Evolutionary conservation across 1,284 basidiomycete species (phyloP).

Genomic region (Apiotrichum sp.): DNA sequence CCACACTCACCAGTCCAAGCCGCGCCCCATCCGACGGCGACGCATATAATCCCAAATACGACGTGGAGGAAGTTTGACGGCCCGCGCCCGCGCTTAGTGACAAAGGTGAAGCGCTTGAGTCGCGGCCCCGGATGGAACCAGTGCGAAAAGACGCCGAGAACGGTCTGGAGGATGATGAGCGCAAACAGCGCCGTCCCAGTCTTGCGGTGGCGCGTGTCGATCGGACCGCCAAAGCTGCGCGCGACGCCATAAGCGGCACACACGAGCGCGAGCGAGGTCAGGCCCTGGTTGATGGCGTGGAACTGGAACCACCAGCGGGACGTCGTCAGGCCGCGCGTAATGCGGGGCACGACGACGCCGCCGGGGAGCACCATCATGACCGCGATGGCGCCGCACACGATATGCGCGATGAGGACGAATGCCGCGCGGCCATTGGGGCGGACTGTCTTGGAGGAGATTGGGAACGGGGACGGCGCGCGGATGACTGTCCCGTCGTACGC

Average conservation of each 20-base stretch:
- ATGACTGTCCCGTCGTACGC: neutral
- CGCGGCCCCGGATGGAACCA: constrained; percentile 28
- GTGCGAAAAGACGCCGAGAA: constrained; percentile 58
- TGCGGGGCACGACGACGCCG: constrained; percentile 58
- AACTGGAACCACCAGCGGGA: constrained; percentile 54
- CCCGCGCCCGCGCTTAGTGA: constrained; percentile 26
- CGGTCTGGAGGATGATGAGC: constrained; percentile 57
- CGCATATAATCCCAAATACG: constrained; percentile 23
- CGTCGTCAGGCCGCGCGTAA: constrained; percentile 53
- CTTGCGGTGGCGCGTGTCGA: constrained; percentile 53
- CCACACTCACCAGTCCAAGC: constrained; percentile 29
- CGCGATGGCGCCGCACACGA: constrained; percentile 52
- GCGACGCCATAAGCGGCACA: constrained; percentile 49
- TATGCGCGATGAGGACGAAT: constrained; percentile 53
- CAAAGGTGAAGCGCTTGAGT: constrained; percentile 10
- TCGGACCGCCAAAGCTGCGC: constrained; percentile 11
- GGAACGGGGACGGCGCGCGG: neutral
- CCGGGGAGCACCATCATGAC: constrained; percentile 58
- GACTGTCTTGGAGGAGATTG: neutral
- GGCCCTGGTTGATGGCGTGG: constrained; percentile 53
- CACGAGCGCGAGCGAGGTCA: constrained; percentile 55
- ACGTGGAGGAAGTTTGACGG: constrained; percentile 35
- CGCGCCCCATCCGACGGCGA: constrained; percentile 28
- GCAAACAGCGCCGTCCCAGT: constrained; percentile 58
- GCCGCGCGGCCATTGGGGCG: neutral